Evolutionary conservation across 495 filamentous ascomycete genomes (phyloP).

Genomic region (Tuber magnatum): DNA sequence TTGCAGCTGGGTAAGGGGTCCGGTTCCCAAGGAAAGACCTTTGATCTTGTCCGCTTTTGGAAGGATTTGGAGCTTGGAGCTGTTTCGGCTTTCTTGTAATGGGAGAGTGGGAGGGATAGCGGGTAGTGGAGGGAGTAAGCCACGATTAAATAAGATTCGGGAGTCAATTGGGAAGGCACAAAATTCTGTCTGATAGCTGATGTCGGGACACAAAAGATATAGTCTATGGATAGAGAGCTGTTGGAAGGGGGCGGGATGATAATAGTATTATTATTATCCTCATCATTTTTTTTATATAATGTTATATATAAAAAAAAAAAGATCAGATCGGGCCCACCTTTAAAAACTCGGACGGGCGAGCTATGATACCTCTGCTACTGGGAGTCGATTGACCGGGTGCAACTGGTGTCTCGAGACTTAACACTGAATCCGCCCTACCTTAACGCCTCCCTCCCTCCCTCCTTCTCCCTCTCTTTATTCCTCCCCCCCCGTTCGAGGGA

Average conservation of each 20-base stretch:
- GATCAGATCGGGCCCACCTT: background rate
- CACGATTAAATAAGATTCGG: background rate
- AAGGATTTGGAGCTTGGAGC: background rate
- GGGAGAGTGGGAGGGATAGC: background rate
- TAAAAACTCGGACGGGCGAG: background rate
- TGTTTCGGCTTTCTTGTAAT: background rate
- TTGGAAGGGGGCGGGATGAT: background rate
- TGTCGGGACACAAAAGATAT: background rate
- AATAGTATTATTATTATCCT: background rate
- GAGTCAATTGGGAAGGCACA: background rate
- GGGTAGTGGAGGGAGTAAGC: background rate
- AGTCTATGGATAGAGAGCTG: background rate
- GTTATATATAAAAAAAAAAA: background rate
- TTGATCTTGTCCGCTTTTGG: background rate
- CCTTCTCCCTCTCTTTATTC: slow-evolving; percentile 16
- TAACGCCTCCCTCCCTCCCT: background rate
- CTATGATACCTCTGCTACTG: background rate
- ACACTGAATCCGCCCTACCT: background rate
- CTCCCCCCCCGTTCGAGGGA: slow-evolving; percentile 7
- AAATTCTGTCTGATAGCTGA: background rate
- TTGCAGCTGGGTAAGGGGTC: background rate
- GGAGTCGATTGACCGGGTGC: background rate
- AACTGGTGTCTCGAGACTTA: background rate
- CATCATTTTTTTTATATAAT: too few relatives aligned
- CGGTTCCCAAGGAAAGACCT: background rate